Conservation (phyloP, 495 filamentous ascomycete genomes). For the Aspergillus carlsbadensis region DNA sequence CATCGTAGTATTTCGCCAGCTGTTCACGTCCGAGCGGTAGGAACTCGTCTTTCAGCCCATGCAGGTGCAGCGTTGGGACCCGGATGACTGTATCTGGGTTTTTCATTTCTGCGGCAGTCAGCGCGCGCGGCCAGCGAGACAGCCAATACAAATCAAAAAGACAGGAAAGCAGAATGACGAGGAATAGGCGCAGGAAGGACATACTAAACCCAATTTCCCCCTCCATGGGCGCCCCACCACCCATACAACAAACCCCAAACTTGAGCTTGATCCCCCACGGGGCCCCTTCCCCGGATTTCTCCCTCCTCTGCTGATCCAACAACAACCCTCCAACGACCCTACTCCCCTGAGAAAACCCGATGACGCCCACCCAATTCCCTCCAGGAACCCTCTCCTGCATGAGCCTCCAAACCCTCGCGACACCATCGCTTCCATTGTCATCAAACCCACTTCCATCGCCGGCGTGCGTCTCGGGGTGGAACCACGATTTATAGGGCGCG, state of each 20-base stretch:
- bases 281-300: background rate
- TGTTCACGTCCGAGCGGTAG: constrained; percentile 52
- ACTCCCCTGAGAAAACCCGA: constrained; percentile 58
- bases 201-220: constrained; percentile 18
- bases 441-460: constrained; percentile 22
- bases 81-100: constrained; percentile 2
- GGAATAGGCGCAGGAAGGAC: background rate
- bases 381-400: constrained; percentile 31
- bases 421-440: constrained; percentile 11
- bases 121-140: background rate
- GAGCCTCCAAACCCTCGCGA: constrained; percentile 25
- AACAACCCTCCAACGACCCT: constrained; percentile 52
- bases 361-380: constrained; percentile 57
- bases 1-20: constrained; percentile 48
- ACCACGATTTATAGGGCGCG: constrained; percentile 57
- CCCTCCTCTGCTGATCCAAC: constrained; percentile 52
- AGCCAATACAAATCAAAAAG: background rate
- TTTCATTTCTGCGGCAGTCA: background rate
- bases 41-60: constrained; percentile 56
- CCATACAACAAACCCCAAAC: constrained; percentile 41
- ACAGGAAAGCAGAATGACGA: background rate
- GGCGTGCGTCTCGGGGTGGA: constrained; percentile 46
- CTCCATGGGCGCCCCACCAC: constrained; percentile 23
- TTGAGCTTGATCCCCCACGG: background rate
- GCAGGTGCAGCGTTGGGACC: constrained; percentile 63